phyloP scores from a whole-genome alignment of 192 early-diverging fungal species.

The Phlyctochytrium arcticum region DNA sequence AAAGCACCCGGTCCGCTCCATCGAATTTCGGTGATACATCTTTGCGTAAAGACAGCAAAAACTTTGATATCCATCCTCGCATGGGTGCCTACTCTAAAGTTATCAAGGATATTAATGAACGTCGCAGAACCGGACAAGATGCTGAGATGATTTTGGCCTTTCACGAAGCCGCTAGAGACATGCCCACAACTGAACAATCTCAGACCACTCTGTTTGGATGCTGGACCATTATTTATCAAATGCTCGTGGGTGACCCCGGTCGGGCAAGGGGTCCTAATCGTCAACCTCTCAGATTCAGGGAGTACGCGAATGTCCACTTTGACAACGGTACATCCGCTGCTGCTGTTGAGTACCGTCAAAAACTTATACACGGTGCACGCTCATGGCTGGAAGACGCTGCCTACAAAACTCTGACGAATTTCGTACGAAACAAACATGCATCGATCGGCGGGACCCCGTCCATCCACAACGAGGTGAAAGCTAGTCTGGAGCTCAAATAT shows the following conservation, averaged over 20 bases:
- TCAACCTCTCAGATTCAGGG: not conserved
- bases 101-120: constrained; percentile 43
- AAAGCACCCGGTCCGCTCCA: too few relatives aligned
- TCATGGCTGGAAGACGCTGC: constrained; percentile 36
- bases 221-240: constrained; percentile 24
- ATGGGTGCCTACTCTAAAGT: constrained; percentile 39
- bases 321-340: not conserved
- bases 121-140: constrained; percentile 27
- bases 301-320: constrained; percentile 20
- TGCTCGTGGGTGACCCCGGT: constrained; percentile 18
- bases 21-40: too few relatives aligned
- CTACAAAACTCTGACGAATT: constrained; percentile 4
- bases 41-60: too few relatives aligned
- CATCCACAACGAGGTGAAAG: constrained; percentile 62
- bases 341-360: constrained; percentile 15
- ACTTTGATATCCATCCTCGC: constrained; percentile 4
- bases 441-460: constrained; percentile 80
- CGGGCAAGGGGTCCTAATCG: not conserved
- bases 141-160: constrained; percentile 39
- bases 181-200: constrained; percentile 35
- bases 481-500: constrained; percentile 70
- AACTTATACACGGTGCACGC: constrained; percentile 24
- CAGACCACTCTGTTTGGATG: constrained; percentile 20
- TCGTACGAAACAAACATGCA: constrained; percentile 30
- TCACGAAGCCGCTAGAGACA: constrained; percentile 31